These are phyloP conservation scores for Neolentinus lepideus DNA, from an alignment of 1,284 basidiomycete genomes.

Conservation along the genomic window DNA sequence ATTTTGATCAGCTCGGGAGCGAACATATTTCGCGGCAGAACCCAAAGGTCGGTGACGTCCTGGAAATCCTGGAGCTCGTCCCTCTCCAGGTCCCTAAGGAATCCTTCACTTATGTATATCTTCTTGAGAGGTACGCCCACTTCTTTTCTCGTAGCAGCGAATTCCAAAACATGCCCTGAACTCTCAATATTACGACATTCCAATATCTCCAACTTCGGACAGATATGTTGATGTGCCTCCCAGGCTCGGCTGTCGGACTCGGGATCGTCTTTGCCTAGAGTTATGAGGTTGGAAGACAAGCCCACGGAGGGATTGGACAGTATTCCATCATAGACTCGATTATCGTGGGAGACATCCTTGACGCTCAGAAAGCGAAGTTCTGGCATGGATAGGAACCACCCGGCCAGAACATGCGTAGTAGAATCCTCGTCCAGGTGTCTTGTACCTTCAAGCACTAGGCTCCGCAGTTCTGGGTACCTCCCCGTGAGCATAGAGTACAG, in stretches of 20 bases:
- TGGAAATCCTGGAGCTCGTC: conserved; percentile 11
- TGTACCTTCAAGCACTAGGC: conserved; percentile 41
- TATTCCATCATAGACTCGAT: conserved; percentile 9
- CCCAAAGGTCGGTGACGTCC: conserved; percentile 8
- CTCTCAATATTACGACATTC: conserved; percentile 29
- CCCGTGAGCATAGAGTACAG: conserved; percentile 37
- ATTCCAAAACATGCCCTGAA: conserved; percentile 15
- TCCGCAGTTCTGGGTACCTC: conserved; percentile 36
- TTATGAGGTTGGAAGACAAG: neutral
- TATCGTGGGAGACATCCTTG: neutral
- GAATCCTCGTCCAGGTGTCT: conserved; percentile 20
- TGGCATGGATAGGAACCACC: conserved; percentile 48
- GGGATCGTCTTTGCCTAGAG: too few species aligned
- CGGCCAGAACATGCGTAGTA: conserved; percentile 26
- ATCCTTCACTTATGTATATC: conserved; percentile 24
- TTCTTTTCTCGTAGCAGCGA: conserved; percentile 20
- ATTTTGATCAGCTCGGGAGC: neutral
- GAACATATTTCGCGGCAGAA: neutral
- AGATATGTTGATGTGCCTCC: conserved; percentile 20
- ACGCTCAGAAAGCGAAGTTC: conserved; percentile 41
- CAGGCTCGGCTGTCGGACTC: neutral
- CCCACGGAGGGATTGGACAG: conserved; percentile 8
- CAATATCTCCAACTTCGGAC: conserved; percentile 33
- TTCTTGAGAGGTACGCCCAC: conserved; percentile 25
- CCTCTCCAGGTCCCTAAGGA: conserved; percentile 9